These are phyloP conservation scores for Miscanthus sacchariflorus DNA, from an alignment of 202 grass and related monocot species.

Conservation along the genomic window DNA sequence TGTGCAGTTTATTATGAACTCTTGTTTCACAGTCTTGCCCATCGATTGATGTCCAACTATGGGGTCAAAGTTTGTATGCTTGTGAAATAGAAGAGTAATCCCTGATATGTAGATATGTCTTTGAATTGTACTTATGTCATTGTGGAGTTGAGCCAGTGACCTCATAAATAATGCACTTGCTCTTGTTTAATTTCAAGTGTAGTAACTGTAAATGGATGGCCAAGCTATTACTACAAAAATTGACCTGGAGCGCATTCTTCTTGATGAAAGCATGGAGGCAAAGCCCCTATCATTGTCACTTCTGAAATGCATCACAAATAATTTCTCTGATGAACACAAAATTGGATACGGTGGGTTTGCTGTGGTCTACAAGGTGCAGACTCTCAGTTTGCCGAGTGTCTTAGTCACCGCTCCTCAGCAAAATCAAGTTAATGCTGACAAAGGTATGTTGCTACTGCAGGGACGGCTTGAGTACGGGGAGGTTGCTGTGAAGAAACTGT, in stretches of 20 bases:
- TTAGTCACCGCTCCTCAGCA: background rate
- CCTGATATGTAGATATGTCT: background rate
- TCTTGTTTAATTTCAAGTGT: background rate
- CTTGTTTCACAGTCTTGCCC: background rate
- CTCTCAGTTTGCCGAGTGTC: background rate
- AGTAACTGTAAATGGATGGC: background rate
- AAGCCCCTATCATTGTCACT: no score
- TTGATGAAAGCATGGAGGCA: no score
- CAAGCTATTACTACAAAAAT: no score
- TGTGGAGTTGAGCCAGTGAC: background rate
- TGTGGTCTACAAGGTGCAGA: constrained; percentile 28
- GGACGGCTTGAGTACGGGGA: background rate
- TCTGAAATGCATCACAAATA: background rate
- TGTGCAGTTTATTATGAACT: background rate
- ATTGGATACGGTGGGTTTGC: background rate
- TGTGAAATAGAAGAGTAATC: background rate
- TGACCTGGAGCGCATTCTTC: no score
- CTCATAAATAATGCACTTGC: background rate
- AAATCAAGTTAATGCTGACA: background rate
- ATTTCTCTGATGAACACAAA: background rate
- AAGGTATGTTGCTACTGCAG: background rate
- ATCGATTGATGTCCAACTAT: background rate
- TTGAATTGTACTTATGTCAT: background rate
- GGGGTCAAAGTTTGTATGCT: background rate
- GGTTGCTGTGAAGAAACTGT: constrained; percentile 24